Evolutionary conservation across 331 rosid genomes (phyloP), one percentile per base, ranked within the genome.

Genomic region (Acacia pycnantha): DNA sequence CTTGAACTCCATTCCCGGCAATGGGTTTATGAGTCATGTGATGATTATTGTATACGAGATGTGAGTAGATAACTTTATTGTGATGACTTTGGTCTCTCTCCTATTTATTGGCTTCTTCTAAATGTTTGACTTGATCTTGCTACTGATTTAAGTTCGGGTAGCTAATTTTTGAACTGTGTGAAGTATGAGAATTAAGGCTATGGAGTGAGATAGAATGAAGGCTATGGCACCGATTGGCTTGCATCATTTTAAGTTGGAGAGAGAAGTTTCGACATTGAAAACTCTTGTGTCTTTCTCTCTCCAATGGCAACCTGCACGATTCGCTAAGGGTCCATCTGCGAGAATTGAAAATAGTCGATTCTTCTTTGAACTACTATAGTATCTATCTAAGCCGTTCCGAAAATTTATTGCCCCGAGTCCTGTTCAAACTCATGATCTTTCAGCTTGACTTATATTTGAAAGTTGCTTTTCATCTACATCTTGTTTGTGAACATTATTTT

Each of bases 41-140:
- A 86, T 93, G 80, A 92, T 90, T 75, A n/a, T 92, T 95, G 84
- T 95, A 92, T 79, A 93, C 93, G 82, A 87, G 97, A 95, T 84
- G 87, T 86, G 82, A 86, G 89, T 81, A 76, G n/a, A 54, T 70
- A 76, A 15, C 64, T 40, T 29, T 41, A 33, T 2, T 65, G 33
- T 65, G 24, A 35, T 35, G 35, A 58, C 53, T 79, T 70, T 53
- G 53, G 40, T 37, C n/a, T 74, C n/a, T 54, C 68, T 21, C n/a
- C 31, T 19, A 64, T 29, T 43, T 64, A 46, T 29, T 27, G 62
- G 11, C 8, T 21, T 4, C 22, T 22, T 70, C 14, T 1, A n/a
- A 12, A 33, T 27, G 35, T 73, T 29, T 73, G 12, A 11, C 27
- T 73, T 27, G 44, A 48, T 29, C 18, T 14, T 47, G 24, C n/a